Evolutionary conservation across 1,284 basidiomycete species (phyloP), one percentile per base, ranked within the genome.

Genomic region (Cerioporus squamosus): DNA sequence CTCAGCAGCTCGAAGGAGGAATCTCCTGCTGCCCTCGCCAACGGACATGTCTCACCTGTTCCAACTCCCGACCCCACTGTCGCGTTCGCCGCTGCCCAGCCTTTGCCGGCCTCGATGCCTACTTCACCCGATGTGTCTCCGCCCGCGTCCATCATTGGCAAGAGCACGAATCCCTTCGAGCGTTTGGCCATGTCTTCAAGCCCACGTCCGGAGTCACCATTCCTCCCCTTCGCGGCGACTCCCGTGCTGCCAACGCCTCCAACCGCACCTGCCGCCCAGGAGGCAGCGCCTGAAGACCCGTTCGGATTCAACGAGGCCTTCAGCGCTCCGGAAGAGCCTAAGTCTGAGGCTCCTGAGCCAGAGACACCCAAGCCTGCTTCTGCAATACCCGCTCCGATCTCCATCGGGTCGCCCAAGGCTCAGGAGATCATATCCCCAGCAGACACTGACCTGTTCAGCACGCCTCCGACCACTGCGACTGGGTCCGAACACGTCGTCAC

Each of bases 121-220:
- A 69, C 75, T 12, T 88, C 91, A 0, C 91, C 93, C 15, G 84
- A 87, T 26, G 47, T 73, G 23, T 74, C 77, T 3, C 66, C 74
- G 57, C 66, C 68, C 23, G 54, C 66, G 68, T 74, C 64, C 12
- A 12, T 36, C 33, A 36, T 36, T 12, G 14, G 33, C 44, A 90
- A 91, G 75, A 95, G 93, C 67, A 97, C 89, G 68, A 99, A 99
- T 72, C 97, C 97, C 0, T 99, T 99, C 70, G 96, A 95, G 63
- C 80, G 91, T 42, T 75, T 96, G 48, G 78, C 79, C 1, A 78
- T 79, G 73, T 71, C 78, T 47, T 74, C 79, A 26, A 79, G 78
- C 10, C 79, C 78, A 44, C 81, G 82, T 43, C 79, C 86, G 2
- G 79, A 83, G 62, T 88, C 84, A 1, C 79, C 82, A 2, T 88